Evolutionary conservation across 148 eudicot species (phyloP), one percentile per base, ranked within the genome.

Genomic region (Rhododendron henanense): DNA sequence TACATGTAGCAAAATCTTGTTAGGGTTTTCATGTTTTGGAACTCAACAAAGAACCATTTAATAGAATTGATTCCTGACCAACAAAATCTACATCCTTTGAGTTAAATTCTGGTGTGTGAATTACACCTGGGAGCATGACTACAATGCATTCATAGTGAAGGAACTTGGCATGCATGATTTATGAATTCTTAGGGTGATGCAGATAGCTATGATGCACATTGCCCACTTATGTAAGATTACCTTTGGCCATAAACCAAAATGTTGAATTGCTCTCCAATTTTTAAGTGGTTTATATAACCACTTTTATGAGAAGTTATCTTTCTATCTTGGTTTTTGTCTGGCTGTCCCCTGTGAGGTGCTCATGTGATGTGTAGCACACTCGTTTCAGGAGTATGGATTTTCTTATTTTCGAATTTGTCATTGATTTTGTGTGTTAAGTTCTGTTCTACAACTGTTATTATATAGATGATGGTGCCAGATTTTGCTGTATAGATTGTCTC

Each of bases 401-500:
- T 6, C 44, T 31, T 47, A 6, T 69, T 16, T 83, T 14, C 14
- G 61, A 69, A 69, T 25, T 44, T 67, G 31, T 59, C 78, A 73
- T 21, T 8, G 31, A 37, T 41, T 25, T 65, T 69, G 13, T 19
- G 75, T 33, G 51, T 53, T 74, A 75, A 6, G 28, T 69, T 67
- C n/a, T 84, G 31, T 84, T 76, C 41, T 75, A 31, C n/a, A 51
- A 16, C 77, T 75, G 50, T 37, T 35, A 37, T 84, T 41, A 84
- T 35, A 11, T 74, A 11, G 23, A 21, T 21, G 6, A 31, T 5
- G 33, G 31, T 84, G 6, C 51, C 19, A 31, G 25, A n/a, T 79
- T 61, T 50, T 73, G 5, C 50, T 21, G 55, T 63, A 45, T 25
- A 50, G 5, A 6, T 15, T 28, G 45, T 84, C n/a, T 84, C 14